Evolutionary conservation across 768 basidiomycete genomes (phyloP), one percentile per base, ranked within the genome.

Genomic region (Boletus rex-veris): DNA sequence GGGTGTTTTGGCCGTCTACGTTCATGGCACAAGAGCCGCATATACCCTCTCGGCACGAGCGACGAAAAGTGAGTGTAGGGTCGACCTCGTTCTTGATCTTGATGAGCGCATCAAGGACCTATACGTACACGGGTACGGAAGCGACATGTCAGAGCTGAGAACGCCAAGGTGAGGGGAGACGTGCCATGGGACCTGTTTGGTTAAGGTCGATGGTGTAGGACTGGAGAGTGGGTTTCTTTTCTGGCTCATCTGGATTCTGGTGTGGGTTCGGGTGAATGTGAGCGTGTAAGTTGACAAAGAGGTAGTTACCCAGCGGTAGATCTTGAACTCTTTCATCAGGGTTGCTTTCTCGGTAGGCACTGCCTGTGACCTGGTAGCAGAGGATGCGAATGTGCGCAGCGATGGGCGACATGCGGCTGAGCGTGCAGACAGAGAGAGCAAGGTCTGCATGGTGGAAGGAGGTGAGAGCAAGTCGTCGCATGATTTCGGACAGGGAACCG

Each of bases 1-100:
- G 85, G 4, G 97, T 98, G 79, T 99, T 99, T 74, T 90, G 86
- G 48, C 96, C 96, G 70, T 98, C 86, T 69, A 99, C 90, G 79
- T 99, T 99, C 95, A 99, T 97, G 49, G 96, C 95, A 70, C 96
- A 98, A 6, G 92, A 94, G 37, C 96, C 96, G 65, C 96, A 99
- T 63, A 99, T 98, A 52, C 96, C 93, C 75, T 95, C 92, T 52
- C 92, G 75, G 77, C 92, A 96, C 18, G 88, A 91, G 39, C 93
- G 82, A 39, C 97, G 85, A 80, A 99, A 98, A 6, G 96, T 98
- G 31, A 99, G 80, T 2, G 96, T 98, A 3, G 96, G 90, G 75
- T 98, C 97, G 28, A 96, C 67, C 72, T 98, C 96, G 73, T 97
- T 98, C 84, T 99, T 99, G 70, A 99, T 98, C 76, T 98, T 98